phyloP scores from a whole-genome alignment of 2,329 filamentous ascomycete species.

The Ophiostoma ulmi region DNA sequence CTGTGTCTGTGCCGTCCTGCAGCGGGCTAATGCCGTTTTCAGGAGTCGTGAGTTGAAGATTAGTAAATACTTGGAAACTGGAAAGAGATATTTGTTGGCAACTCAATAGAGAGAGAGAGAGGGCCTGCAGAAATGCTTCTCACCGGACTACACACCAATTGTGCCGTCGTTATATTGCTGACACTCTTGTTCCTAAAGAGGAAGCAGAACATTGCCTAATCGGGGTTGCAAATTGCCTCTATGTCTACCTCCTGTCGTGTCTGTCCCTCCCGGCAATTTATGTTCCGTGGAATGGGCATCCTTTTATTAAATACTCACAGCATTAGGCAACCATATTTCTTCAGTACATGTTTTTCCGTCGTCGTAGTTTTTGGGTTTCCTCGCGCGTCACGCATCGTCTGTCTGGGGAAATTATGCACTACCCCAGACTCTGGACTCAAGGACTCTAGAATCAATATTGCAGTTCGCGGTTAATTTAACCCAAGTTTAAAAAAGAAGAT shows the following conservation, averaged over 20 bases:
- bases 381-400: neutral
- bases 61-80: neutral
- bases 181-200: neutral
- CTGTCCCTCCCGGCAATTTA: neutral
- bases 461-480: neutral
- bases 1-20: constrained; percentile 8
- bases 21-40: constrained; percentile 14
- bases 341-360: neutral
- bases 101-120: neutral
- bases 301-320: neutral
- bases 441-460: neutral
- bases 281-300: neutral
- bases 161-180: constrained; percentile 1
- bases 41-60: constrained; percentile 14
- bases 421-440: neutral
- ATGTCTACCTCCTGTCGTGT: neutral
- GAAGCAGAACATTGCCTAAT: neutral
- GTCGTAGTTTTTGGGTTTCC: neutral
- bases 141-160: neutral
- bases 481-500: neutral
- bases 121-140: neutral
- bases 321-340: neutral
- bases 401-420: neutral
- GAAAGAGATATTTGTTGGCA: neutral
- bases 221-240: neutral